Base-by-base conservation (phyloP, 2,329 filamentous ascomycete species). In the Dactylellina drechsleri region DNA sequence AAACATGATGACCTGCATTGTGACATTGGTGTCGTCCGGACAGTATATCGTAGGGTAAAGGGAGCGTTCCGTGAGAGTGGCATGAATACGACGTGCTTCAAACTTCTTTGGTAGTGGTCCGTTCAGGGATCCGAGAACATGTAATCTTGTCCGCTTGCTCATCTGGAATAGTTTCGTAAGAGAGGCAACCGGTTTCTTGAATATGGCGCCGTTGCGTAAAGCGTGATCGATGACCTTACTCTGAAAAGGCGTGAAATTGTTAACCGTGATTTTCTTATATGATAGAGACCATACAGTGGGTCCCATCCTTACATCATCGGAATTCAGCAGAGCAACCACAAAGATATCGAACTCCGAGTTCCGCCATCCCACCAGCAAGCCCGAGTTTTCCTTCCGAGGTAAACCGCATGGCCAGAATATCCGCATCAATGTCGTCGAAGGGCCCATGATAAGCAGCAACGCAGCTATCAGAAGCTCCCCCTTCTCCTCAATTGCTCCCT, bases 341-440 rank as follows among this genome's bases (percentile, higher is more conserved):
- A 98, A 91, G 54, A 98, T 85, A 82, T 99, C 95, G 61, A 93
- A 85, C 56, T 90, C 90, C 43, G 94, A 97, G 82, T 99, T 99
- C 80, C 91, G 89, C 92, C 94, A 99, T 80, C 95, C 95, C 54
- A 99, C 91, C 77, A 99, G 89, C 75, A 97, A 91, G 52, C 94
- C 95, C 49, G 92, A 88, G 68, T 87, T 85, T 78, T 88, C 87
- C 66, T 90, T 91, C 82, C 86, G 87, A 65, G 87, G 86, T 80
- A 92, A 89, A 83, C 96, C 93, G 80, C 91, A 91, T 80, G 95
- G 96, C 95, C 95, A 99, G 85, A 99, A 98, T 84, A 99, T 90
- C 85, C 95, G 92, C 90, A 98, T 92, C 85, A 98, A 86, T 81
- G 62, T 67, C 31, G 54, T 47, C 26, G 56, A 43, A 43, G 58